Conservation (phyloP, 2,329 filamentous ascomycete species). For the Lojkania enalia region DNA sequence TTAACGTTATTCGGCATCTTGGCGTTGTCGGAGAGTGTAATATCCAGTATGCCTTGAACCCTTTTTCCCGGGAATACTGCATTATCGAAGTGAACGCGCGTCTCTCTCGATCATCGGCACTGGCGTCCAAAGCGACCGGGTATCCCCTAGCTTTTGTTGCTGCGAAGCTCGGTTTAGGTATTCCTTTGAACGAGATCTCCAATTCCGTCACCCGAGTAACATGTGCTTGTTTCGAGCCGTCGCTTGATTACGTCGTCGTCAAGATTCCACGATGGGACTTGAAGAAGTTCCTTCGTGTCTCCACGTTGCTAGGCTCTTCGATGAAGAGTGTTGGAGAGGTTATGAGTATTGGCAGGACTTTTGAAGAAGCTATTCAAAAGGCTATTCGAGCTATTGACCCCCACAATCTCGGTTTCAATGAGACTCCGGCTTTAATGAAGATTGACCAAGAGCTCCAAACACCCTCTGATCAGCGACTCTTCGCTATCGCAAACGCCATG, state of each 20-base stretch:
- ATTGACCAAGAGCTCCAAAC: constrained; percentile 96
- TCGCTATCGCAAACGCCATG: constrained; percentile 98
- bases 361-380: constrained; percentile 98
- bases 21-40: constrained; percentile 99
- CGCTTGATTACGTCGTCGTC: constrained; percentile 95
- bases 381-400: constrained; percentile 94
- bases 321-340: constrained; percentile 99
- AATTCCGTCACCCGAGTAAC: constrained; percentile 96
- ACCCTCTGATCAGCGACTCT: constrained; percentile 93
- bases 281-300: constrained; percentile 98
- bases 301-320: constrained; percentile 90
- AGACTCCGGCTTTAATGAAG: constrained; percentile 82
- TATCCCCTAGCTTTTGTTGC: constrained; percentile 96
- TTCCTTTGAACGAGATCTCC: constrained; percentile 92
- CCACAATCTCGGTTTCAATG: constrained; percentile 92
- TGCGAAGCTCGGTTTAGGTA: constrained; percentile 91
- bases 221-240: constrained; percentile 97
- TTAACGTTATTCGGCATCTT: constrained; percentile 95
- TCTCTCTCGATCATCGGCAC: constrained; percentile 89
- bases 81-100: constrained; percentile 99
- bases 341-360: constrained; percentile 95
- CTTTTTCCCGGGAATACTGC: constrained; percentile 93
- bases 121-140: constrained; percentile 95
- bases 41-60: constrained; percentile 97
- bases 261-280: constrained; percentile 99